phyloP scores from a whole-genome alignment of 1,284 basidiomycete genomes.

The Apiotrichum siamense region DNA sequence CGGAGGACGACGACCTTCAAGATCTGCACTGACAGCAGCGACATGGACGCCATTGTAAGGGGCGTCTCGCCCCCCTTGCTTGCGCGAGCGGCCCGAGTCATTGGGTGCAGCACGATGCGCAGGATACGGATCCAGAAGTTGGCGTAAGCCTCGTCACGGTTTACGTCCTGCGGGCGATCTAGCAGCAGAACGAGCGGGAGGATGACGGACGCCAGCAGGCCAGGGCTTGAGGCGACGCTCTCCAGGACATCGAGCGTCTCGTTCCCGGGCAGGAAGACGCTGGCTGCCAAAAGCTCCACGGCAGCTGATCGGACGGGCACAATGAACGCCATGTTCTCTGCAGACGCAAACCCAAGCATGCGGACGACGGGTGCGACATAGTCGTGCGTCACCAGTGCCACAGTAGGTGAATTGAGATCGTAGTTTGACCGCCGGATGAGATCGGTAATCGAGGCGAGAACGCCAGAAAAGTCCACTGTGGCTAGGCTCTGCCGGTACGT shows the following conservation, averaged over 20 bases:
- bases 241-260: conserved; percentile 59
- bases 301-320: conserved; percentile 53
- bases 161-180: conserved; percentile 53
- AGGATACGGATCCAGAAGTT: conserved; percentile 63
- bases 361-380: conserved; percentile 57
- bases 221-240: conserved; percentile 54
- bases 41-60: conserved; percentile 15
- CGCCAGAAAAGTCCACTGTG: conserved; percentile 58
- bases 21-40: conserved; percentile 58
- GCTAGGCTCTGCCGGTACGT: conserved; percentile 55
- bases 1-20: conserved; percentile 64
- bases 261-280: conserved; percentile 52
- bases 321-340: conserved; percentile 53
- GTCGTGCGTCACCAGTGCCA: conserved; percentile 55
- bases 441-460: conserved; percentile 55
- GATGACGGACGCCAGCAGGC: conserved; percentile 55
- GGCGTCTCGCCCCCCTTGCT: conserved; percentile 31
- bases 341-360: conserved; percentile 54
- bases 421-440: conserved; percentile 54
- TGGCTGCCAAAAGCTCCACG: conserved; percentile 54
- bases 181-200: conserved; percentile 59
- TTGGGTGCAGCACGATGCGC: conserved; percentile 52
- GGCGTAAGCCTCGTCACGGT: conserved; percentile 50
- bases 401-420: conserved; percentile 54
- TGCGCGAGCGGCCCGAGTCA: conserved; percentile 42